Conservation (phyloP, 2,329 filamentous ascomycete species). For the Apiospora aurea region DNA sequence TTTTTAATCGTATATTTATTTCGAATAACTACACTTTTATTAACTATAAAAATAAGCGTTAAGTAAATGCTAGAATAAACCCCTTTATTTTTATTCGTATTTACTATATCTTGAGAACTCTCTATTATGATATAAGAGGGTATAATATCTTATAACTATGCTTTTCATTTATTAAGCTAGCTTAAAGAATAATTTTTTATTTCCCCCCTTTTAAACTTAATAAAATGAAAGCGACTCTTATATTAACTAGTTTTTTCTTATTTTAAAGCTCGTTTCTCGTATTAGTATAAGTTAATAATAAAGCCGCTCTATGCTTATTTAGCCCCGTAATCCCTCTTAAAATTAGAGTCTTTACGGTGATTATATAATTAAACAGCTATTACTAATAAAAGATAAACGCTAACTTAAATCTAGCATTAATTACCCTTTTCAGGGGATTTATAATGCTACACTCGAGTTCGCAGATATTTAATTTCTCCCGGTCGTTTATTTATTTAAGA, state of each 20-base stretch:
- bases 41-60: neutral
- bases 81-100: neutral
- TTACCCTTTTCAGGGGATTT: neutral
- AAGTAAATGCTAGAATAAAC: neutral
- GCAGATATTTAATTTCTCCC: neutral
- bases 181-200: no score
- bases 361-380: neutral
- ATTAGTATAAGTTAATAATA: neutral
- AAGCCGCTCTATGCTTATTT: neutral
- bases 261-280: neutral
- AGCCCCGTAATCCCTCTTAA: constrained; percentile 7
- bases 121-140: neutral
- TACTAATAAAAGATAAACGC: neutral
- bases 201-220: neutral
- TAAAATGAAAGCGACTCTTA: neutral
- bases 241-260: neutral
- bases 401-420: neutral
- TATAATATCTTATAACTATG: neutral
- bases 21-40: no score
- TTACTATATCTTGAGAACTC: no score
- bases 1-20: neutral
- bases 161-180: no score
- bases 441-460: neutral
- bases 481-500: neutral
- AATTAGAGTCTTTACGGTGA: neutral